Evolutionary conservation across 768 basidiomycete species (phyloP).

Genomic region (Dioszegia crocea): DNA sequence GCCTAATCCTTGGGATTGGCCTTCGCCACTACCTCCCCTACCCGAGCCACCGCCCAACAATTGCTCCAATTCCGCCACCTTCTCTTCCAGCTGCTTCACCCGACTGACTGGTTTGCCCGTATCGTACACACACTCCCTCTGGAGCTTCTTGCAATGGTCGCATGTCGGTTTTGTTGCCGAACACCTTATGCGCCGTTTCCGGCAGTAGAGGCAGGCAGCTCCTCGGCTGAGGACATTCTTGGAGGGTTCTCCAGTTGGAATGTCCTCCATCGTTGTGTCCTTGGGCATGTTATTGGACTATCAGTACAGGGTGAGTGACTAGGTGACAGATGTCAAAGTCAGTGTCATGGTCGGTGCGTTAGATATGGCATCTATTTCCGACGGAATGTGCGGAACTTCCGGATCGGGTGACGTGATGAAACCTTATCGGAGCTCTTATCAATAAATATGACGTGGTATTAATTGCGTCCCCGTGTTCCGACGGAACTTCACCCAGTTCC

Average conservation of each 20-base stretch:
- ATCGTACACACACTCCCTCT: constrained; percentile 39
- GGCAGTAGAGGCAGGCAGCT: constrained; percentile 42
- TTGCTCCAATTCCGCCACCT: constrained; percentile 35
- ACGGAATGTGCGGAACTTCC: no score
- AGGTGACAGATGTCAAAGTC: neutral
- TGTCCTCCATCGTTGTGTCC: neutral
- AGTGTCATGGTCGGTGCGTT: neutral
- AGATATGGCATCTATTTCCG: no score
- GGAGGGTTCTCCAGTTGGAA: constrained; percentile 4
- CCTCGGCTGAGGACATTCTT: constrained; percentile 26
- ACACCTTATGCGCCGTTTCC: constrained; percentile 38
- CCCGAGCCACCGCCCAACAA: constrained; percentile 13
- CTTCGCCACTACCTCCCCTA: neutral
- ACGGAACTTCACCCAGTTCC: no score
- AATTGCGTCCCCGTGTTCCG: no score
- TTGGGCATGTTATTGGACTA: neutral
- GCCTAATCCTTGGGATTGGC: no score
- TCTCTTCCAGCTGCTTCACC: constrained; percentile 44
- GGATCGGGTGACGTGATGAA: no score
- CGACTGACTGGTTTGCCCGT: constrained; percentile 38
- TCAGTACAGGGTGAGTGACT: neutral
- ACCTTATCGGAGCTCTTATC: no score
- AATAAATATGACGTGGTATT: neutral
- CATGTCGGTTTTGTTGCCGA: constrained; percentile 36
- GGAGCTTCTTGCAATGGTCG: constrained; percentile 32